Evolutionary conservation across 2,329 filamentous ascomycete genomes (phyloP).

Genomic region (Aureobasidium zeae): DNA sequence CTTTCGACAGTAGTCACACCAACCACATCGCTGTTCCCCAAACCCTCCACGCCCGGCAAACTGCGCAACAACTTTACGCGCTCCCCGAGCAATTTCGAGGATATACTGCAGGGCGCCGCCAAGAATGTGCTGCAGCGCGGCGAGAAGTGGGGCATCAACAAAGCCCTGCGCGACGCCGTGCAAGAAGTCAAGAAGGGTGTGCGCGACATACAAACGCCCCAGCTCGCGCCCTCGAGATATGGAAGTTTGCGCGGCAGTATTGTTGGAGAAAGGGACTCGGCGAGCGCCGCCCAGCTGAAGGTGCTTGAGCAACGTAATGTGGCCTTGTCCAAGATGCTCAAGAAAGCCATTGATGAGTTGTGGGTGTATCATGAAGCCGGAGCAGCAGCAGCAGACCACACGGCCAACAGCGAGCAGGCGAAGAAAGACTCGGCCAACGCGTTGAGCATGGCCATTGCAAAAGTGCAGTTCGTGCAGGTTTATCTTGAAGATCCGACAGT

Average conservation of each 20-base stretch:
- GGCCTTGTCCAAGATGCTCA: conserved; percentile 58
- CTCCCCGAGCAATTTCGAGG: conserved; percentile 51
- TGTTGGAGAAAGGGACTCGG: background rate
- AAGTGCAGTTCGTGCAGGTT: conserved; percentile 43
- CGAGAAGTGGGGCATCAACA: conserved; percentile 70
- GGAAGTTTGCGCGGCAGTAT: conserved; percentile 3
- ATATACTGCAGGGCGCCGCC: conserved; percentile 65
- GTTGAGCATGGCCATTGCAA: conserved; percentile 41
- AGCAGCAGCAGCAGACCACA: conserved; percentile 26
- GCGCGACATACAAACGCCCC: conserved; percentile 48
- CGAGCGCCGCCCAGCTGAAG: conserved; percentile 37
- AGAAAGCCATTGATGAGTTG: conserved; percentile 55
- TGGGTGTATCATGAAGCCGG: conserved; percentile 49
- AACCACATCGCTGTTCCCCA: conserved; percentile 19
- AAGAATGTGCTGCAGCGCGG: conserved; percentile 64
- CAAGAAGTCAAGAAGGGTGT: conserved; percentile 72
- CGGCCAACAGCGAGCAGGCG: too few relatives aligned
- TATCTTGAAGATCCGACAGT: conserved; percentile 40
- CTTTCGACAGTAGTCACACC: conserved; percentile 22
- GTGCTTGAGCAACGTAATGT: conserved; percentile 57
- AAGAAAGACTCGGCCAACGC: conserved; percentile 32
- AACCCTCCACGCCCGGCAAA: background rate
- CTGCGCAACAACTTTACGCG: background rate
- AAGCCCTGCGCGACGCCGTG: conserved; percentile 70
- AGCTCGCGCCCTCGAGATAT: conserved; percentile 26